Evolutionary conservation across 2,329 filamentous ascomycete genomes (phyloP).

Genomic region (Alternaria sp.): DNA sequence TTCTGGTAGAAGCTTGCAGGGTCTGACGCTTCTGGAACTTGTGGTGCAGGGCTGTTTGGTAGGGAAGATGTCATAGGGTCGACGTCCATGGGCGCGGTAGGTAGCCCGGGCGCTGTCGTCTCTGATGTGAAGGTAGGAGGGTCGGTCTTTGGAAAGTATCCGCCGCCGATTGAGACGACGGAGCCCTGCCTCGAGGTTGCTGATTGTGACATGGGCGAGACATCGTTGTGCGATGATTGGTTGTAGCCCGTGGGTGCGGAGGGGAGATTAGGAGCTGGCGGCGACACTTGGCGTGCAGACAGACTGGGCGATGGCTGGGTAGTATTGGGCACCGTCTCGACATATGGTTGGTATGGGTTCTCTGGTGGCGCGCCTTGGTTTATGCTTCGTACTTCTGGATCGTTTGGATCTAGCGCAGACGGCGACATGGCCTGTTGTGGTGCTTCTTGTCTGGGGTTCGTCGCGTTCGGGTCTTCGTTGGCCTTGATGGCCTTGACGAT

Average conservation of each 20-base stretch:
- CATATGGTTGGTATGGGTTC: slow-evolving; percentile 58
- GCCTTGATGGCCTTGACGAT: slow-evolving; percentile 92
- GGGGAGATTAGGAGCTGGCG: slow-evolving; percentile 51
- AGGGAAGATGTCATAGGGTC: slow-evolving; percentile 37
- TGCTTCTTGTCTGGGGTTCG: slow-evolving; percentile 75
- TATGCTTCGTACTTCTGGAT: slow-evolving; percentile 69
- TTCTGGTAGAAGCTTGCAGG: slow-evolving; percentile 46
- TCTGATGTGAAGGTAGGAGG: slow-evolving; percentile 58
- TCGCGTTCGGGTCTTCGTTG: slow-evolving; percentile 88
- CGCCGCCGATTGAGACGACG: slow-evolving; percentile 57
- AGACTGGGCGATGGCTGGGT: slow-evolving; percentile 54
- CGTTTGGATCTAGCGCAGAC: slow-evolving; percentile 66
- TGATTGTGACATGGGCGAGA: slow-evolving; percentile 62
- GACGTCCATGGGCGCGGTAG: slow-evolving; percentile 46
- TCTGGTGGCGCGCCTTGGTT: slow-evolving; percentile 46
- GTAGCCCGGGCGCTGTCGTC: slow-evolving; percentile 43
- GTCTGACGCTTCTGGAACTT: slow-evolving; percentile 33
- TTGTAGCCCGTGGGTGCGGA: slow-evolving; percentile 43
- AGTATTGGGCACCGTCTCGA: slow-evolving; percentile 69
- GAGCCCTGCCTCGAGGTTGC: slow-evolving; percentile 57
- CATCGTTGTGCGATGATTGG: slow-evolving; percentile 54
- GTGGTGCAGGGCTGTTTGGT: slow-evolving; percentile 31
- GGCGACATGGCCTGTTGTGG: slow-evolving; percentile 46
- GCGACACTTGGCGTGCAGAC: slow-evolving; percentile 57
- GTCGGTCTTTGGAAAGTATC: slow-evolving; percentile 63